Percentiles rank a stretch among this genome's conserved stretches.
Conservation (phyloP, 163 green algal genomes). For the Scenedesmus sp. region DNA sequence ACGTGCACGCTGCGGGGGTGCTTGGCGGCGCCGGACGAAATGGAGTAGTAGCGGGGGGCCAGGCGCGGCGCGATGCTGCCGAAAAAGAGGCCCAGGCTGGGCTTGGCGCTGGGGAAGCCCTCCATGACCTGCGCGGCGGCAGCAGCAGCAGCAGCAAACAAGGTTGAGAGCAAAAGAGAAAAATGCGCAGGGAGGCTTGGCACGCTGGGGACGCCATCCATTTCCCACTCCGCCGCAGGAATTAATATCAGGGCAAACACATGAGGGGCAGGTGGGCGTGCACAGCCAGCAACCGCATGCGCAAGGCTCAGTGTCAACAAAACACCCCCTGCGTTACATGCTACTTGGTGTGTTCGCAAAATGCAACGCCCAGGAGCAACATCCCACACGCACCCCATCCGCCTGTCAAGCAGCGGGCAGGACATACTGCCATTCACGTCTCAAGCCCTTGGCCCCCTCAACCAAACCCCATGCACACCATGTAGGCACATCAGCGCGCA, state of each 20-base stretch:
- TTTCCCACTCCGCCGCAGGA: neutral
- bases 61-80: slow-evolving; percentile 79
- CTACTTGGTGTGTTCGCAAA: no score
- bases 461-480: no score
- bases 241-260: no score
- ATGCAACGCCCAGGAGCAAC: neutral
- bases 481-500: neutral
- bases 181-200: neutral
- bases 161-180: neutral
- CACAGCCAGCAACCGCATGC: no score
- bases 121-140: slow-evolving; percentile 76
- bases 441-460: neutral
- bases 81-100: slow-evolving; percentile 85
- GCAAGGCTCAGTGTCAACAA: neutral
- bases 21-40: slow-evolving; percentile 79
- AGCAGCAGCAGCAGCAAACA: neutral
- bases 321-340: no score
- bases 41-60: slow-evolving; percentile 94
- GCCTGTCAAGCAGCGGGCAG: neutral
- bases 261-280: no score
- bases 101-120: slow-evolving; percentile 82
- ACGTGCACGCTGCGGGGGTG: slow-evolving; percentile 72
- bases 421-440: no score
- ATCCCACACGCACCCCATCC: neutral
- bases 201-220: neutral